Evolutionary conservation across 768 basidiomycete genomes (phyloP), one percentile per base, ranked within the genome.

Genomic region (Termitomyces sp.): DNA sequence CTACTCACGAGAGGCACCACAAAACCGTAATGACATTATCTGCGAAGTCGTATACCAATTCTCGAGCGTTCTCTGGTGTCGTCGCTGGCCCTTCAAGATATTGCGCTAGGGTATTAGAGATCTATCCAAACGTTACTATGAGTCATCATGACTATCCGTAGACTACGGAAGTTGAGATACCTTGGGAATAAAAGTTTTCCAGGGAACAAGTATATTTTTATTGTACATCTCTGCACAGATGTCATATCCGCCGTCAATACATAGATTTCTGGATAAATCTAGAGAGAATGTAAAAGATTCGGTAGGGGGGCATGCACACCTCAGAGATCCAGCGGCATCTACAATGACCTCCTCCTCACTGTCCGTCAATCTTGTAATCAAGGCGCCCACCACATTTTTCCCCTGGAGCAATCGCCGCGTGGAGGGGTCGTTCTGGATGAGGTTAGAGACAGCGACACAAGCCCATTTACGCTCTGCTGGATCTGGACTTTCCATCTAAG

Each of bases 181-280:
- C 76, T 92, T 94, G 7, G 89, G 87, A 18, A 94, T 78, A 64
- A 92, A 90, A 0, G 81, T 78, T 63, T 78, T 84, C 57, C 94
- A 71, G 2, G 91, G 90, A 6, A 85, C 79, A 50, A 97, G 76
- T 46, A 97, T 86, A 63, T 91, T 92, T 75, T 97, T 97, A 71
- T 98, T 97, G 74, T 88, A 95, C 92, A 98, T 95, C 71, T 97
- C 93, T 1, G 90, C 92, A 65, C 94, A 95, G 47, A 97, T 90
- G 62, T 97, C 94, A 67, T 92, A 90, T 52, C 95, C 95, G 16
- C 94, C 95, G 67, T 98, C 95, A 65, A 98, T 87, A 65, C 92
- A 94, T 14, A 98, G 72, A 74, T 97, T 98, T 60, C 94, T 97
- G 65, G 12, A n/a, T 32, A 9, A 18, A 46, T 37, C 24, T 22